phyloP scores from a whole-genome alignment of 2,329 filamentous ascomycete species.

The Trematosphaeria pertusa region DNA sequence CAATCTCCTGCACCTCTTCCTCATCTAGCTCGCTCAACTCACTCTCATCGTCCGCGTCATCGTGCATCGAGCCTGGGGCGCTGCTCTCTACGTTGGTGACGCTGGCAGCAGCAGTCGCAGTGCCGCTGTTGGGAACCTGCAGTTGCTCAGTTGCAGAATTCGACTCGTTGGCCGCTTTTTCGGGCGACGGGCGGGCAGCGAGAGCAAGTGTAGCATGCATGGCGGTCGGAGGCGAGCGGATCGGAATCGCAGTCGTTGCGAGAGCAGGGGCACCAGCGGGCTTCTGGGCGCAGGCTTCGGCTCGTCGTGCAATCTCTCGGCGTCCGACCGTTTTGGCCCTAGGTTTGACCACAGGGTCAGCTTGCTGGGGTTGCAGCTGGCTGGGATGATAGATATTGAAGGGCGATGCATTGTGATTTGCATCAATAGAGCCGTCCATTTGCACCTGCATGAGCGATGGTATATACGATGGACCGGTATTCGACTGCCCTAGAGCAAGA shows the following conservation, averaged over 20 bases:
- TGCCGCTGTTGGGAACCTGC: constrained; percentile 48
- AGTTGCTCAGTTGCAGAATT: constrained; percentile 19
- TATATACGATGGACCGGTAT: constrained; percentile 32
- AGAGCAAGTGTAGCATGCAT: constrained; percentile 23
- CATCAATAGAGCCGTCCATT: constrained; percentile 34
- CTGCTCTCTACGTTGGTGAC: constrained; percentile 57
- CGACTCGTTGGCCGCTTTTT: constrained; percentile 17
- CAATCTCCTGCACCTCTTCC: constrained; percentile 44
- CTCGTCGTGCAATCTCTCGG: constrained; percentile 64
- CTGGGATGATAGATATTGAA: constrained; percentile 36
- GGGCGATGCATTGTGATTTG: constrained; percentile 24
- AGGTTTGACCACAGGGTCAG: constrained; percentile 29
- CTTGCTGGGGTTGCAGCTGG: constrained; percentile 28
- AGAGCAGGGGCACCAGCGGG: constrained; percentile 39
- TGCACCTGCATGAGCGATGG: constrained; percentile 43
- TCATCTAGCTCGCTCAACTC: constrained; percentile 62
- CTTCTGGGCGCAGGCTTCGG: constrained; percentile 62
- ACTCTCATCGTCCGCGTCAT: constrained; percentile 62
- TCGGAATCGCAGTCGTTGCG: constrained; percentile 38
- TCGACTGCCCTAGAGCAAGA: constrained; percentile 12
- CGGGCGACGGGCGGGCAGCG: constrained; percentile 23
- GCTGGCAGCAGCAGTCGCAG: constrained; percentile 48
- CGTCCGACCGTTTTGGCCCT: constrained; percentile 66
- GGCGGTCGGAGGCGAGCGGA: constrained; percentile 38
- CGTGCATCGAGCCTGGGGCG: constrained; percentile 62